Percentiles rank a stretch among this genome's conserved stretches.
Conservation (phyloP, 345 rosid species). For the Hibiscus syriacus region DNA sequence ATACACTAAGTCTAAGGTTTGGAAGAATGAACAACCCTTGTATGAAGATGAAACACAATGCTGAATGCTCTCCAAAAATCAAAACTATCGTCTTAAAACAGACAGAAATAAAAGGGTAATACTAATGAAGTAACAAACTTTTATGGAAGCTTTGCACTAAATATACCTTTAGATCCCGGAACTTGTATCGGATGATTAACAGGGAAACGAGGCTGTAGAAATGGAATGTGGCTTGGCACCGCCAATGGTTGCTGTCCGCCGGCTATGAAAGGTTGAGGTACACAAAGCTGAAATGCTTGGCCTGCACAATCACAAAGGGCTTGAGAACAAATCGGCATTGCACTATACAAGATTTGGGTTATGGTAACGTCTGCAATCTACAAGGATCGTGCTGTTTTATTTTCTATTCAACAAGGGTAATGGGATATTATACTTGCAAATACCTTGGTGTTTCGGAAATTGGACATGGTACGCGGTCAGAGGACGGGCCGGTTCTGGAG, state of each 20-base stretch:
- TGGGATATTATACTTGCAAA: background rate
- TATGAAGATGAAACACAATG: background rate
- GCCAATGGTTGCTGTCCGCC: conserved; percentile 35
- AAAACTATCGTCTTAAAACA: background rate
- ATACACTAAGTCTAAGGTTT: no score
- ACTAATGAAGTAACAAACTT: background rate
- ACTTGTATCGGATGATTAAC: conserved; percentile 24
- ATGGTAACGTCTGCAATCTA: background rate
- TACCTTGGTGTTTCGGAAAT: conserved; percentile 28
- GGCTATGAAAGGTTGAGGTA: conserved; percentile 34
- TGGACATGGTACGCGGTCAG: conserved; percentile 43
- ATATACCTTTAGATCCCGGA: conserved; percentile 34
- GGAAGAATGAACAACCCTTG: background rate
- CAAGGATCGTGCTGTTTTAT: background rate
- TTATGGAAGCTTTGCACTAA: conserved; percentile 34
- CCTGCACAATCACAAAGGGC: conserved; percentile 15
- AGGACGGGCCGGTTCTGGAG: conserved; percentile 46
- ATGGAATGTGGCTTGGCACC: conserved; percentile 30
- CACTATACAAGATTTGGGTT: no score
- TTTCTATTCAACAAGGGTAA: background rate
- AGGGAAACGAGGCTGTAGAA: conserved; percentile 38
- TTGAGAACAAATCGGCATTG: background rate
- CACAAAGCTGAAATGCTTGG: conserved; percentile 32
- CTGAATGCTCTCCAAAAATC: background rate
- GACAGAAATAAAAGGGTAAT: background rate